Evolutionary conservation across 164 flowering plant genomes (phyloP).

Genomic region (Tinospora cordifolia): DNA sequence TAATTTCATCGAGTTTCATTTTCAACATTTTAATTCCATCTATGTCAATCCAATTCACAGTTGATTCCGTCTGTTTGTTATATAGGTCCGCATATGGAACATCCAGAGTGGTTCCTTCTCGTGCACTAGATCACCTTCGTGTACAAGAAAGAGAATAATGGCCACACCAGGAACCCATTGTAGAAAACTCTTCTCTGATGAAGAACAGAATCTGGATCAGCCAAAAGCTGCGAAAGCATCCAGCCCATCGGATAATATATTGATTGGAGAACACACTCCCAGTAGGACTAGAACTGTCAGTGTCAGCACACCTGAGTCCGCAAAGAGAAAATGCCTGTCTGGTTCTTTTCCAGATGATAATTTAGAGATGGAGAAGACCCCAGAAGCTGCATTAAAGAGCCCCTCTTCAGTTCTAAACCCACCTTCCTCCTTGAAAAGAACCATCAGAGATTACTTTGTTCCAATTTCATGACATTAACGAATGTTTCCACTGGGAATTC

Average conservation of each 20-base stretch:
- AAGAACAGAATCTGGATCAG: constrained; percentile 11
- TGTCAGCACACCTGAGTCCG: constrained; percentile 51
- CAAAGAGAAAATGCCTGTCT: constrained; percentile 22
- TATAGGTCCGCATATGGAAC: constrained; percentile 60
- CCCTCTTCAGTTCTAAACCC: constrained; percentile 50
- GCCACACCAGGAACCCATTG: constrained; percentile 43
- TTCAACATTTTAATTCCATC: not conserved
- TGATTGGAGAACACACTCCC: constrained; percentile 9
- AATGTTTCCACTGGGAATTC: not conserved
- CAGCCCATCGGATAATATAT: constrained; percentile 15
- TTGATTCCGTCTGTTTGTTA: constrained; percentile 7
- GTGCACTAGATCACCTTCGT: constrained; percentile 40
- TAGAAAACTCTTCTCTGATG: constrained; percentile 32
- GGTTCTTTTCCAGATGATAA: constrained; percentile 19
- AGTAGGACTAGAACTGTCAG: constrained; percentile 24
- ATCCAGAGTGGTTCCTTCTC: constrained; percentile 29
- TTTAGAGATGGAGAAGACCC: constrained; percentile 23
- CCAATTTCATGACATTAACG: constrained; percentile 20
- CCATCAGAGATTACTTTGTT: constrained; percentile 27
- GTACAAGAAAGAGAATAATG: constrained; percentile 52
- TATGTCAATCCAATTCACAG: not conserved
- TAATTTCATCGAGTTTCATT: constrained; percentile 1
- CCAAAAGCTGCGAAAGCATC: constrained; percentile 17
- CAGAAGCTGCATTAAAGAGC: constrained; percentile 23
- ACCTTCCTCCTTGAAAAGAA: constrained; percentile 46